A percentile compares a stretch with the other conserved stretches of the same genome.
Conservation (phyloP, 2,329 filamentous ascomycete genomes). For the Aspergillus aculeatus region DNA sequence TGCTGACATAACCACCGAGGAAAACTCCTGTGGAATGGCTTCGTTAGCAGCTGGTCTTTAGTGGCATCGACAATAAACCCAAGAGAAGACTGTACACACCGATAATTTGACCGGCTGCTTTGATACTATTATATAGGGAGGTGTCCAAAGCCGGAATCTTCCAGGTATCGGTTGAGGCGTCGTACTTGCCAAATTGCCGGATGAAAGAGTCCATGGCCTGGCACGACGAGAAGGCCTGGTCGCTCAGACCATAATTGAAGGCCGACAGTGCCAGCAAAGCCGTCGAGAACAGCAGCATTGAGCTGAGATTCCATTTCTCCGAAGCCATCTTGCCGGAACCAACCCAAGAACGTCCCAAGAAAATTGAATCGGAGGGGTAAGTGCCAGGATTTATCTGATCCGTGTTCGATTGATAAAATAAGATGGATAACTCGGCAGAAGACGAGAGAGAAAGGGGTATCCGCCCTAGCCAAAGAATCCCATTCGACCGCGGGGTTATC, state of each 20-base stretch:
- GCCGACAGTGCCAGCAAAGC: constrained; percentile 2
- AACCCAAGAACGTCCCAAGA: no score
- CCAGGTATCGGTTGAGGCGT: background rate
- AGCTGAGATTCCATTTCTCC: background rate
- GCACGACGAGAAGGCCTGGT: constrained; percentile 1
- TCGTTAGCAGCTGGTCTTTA: no score
- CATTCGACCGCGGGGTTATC: no score
- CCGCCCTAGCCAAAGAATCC: no score
- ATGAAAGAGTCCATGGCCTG: constrained; percentile 5
- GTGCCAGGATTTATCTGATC: no score
- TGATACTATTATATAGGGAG: constrained; percentile 4
- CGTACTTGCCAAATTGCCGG: background rate
- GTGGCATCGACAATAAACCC: background rate
- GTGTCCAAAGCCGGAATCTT: background rate
- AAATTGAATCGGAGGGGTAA: no score
- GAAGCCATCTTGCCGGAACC: no score
- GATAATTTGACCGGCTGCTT: background rate
- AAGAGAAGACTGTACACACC: background rate
- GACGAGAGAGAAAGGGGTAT: no score
- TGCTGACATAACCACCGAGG: constrained; percentile 2
- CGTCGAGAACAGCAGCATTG: background rate
- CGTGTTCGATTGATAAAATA: no score
- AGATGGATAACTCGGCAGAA: no score
- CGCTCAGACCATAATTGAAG: constrained; percentile 5
- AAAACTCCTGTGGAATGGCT: background rate